A percentile compares a stretch with the other conserved stretches of the same genome.
phyloP scores from a whole-genome alignment of 2,329 filamentous ascomycete genomes.

The Stagonosporopsis vannaccii region DNA sequence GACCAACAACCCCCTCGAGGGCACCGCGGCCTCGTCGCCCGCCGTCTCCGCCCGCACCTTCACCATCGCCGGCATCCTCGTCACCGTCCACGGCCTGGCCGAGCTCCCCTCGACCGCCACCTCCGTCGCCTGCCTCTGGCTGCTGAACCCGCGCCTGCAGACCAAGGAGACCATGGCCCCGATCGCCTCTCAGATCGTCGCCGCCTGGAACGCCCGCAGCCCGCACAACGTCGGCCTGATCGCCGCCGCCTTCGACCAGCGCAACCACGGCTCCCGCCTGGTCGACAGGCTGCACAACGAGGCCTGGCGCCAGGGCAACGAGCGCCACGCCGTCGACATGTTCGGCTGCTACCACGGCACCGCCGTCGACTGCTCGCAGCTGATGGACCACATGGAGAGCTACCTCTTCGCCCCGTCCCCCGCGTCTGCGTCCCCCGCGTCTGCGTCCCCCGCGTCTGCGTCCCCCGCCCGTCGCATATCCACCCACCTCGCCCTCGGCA shows the following conservation, averaged over 20 bases:
- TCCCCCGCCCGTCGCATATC: conserved; percentile 44
- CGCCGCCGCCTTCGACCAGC: conserved; percentile 86
- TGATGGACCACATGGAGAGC: conserved; percentile 80
- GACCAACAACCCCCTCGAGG: conserved; percentile 46
- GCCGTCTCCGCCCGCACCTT: conserved; percentile 70
- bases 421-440: too few relatives aligned
- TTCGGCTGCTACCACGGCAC: conserved; percentile 78
- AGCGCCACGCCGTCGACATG: conserved; percentile 89
- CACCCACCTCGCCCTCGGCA: conserved; percentile 78
- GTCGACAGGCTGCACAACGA: conserved; percentile 74
- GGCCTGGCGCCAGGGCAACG: conserved; percentile 80
- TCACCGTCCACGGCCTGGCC: conserved; percentile 80
- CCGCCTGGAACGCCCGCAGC: conserved; percentile 67
- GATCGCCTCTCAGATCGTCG: conserved; percentile 72
- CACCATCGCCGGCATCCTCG: conserved; percentile 78
- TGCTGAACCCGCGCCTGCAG: conserved; percentile 81
- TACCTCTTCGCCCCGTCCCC: conserved; percentile 68
- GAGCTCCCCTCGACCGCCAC: conserved; percentile 68
- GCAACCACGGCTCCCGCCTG: conserved; percentile 83
- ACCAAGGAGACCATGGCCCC: conserved; percentile 76
- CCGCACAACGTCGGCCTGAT: conserved; percentile 67
- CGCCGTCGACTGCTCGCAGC: conserved; percentile 73
- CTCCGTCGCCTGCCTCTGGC: conserved; percentile 82
- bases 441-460: too few relatives aligned
- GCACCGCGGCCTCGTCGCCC: conserved; percentile 34